Evolutionary conservation across 2,329 filamentous ascomycete genomes (phyloP).

Genomic region (Cladobotryum mycophilum): DNA sequence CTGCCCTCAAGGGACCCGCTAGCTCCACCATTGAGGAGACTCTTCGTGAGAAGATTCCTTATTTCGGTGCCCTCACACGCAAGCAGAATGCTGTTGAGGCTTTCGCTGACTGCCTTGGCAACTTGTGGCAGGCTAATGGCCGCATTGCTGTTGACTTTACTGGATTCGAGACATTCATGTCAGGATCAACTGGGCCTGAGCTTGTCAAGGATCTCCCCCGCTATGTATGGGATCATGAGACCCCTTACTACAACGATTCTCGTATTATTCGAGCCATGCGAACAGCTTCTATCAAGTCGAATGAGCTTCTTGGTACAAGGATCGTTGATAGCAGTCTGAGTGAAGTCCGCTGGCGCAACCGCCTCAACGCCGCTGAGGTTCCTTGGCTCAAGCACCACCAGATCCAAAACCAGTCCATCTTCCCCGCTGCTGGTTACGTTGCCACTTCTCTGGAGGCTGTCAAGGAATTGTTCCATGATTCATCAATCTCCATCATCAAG

Average conservation of each 20-base stretch:
- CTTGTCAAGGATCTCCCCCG: conserved; percentile 25
- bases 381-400: conserved; percentile 3
- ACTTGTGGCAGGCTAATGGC: conserved; percentile 12
- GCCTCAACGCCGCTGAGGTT: neutral
- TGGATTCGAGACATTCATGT: neutral
- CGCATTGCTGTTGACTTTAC: conserved; percentile 4
- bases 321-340: neutral
- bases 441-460: conserved; percentile 4
- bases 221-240: conserved; percentile 33
- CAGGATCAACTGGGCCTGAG: neutral
- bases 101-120: conserved; percentile 13
- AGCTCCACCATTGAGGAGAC: conserved; percentile 30
- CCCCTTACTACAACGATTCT: conserved; percentile 26
- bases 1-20: conserved; percentile 40
- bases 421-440: conserved; percentile 6
- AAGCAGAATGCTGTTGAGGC: conserved; percentile 14
- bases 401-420: conserved; percentile 1
- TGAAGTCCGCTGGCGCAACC: conserved; percentile 2
- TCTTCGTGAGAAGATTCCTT: conserved; percentile 4
- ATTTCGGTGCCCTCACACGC: conserved; percentile 14
- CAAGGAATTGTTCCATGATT: neutral
- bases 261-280: conserved; percentile 22
- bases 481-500: neutral
- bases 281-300: conserved; percentile 11
- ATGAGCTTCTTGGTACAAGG: neutral